phyloP scores from a whole-genome alignment of 495 filamentous ascomycete species.

The Astrocystis sublimbata region DNA sequence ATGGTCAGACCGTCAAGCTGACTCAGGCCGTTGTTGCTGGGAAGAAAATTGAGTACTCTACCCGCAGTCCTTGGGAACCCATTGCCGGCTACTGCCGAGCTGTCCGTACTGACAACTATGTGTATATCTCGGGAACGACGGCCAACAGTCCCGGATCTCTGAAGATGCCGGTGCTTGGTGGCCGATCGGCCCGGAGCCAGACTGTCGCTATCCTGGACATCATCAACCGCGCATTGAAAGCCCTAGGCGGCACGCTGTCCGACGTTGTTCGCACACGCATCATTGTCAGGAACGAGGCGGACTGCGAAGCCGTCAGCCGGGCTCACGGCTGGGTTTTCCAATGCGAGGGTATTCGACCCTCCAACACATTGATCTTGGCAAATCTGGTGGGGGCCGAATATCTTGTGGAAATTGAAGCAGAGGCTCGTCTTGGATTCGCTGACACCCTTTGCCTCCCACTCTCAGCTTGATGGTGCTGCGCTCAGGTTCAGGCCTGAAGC shows the following conservation, averaged over 20 bases:
- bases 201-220: conserved; percentile 22
- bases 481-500: neutral
- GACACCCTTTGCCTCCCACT: conserved; percentile 6
- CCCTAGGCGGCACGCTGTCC: conserved; percentile 18
- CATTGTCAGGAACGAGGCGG: conserved; percentile 14
- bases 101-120: conserved; percentile 15
- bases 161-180: conserved; percentile 8
- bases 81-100: conserved; percentile 26
- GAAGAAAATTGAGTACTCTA: conserved; percentile 17
- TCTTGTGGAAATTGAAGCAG: conserved; percentile 25
- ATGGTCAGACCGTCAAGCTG: neutral
- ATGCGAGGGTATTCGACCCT: conserved; percentile 18
- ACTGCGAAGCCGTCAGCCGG: conserved; percentile 21
- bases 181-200: conserved; percentile 19
- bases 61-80: conserved; percentile 22
- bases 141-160: conserved; percentile 17
- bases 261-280: conserved; percentile 23
- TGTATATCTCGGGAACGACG: conserved; percentile 24
- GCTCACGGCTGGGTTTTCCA: conserved; percentile 22
- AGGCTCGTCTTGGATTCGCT: conserved; percentile 16
- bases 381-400: conserved; percentile 11
- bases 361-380: conserved; percentile 21
- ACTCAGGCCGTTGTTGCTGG: conserved; percentile 12
- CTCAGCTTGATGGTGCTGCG: neutral
- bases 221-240: conserved; percentile 15